Evolutionary conservation across 768 basidiomycete genomes (phyloP).

Genomic region (Lactarius psammicola): DNA sequence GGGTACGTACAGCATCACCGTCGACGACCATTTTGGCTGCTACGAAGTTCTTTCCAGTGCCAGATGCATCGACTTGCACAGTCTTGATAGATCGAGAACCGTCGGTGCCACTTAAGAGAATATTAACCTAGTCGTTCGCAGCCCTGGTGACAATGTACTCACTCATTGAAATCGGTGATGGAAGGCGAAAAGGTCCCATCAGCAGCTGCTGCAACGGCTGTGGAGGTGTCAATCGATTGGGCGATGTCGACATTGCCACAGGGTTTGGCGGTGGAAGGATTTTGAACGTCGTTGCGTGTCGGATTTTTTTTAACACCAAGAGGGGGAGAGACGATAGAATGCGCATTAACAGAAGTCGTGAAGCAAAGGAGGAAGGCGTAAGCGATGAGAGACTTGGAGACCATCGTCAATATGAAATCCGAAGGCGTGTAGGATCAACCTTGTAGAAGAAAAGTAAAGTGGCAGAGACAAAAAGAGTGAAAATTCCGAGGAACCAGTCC

Average conservation of each 20-base stretch:
- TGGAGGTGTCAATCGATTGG: slow-evolving; percentile 40
- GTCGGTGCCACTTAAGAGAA: slow-evolving; percentile 40
- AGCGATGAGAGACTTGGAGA: slow-evolving; percentile 34
- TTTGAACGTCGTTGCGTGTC: slow-evolving; percentile 34
- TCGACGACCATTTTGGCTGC: slow-evolving; percentile 46
- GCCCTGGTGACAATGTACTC: slow-evolving; percentile 36
- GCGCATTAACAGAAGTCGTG: slow-evolving; percentile 41
- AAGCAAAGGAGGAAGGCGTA: slow-evolving; percentile 37
- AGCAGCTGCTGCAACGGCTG: slow-evolving; percentile 30
- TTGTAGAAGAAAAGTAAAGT: neutral
- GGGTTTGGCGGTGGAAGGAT: slow-evolving; percentile 34
- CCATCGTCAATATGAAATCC: slow-evolving; percentile 24
- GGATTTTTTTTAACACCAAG: slow-evolving; percentile 37
- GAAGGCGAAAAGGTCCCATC: slow-evolving; percentile 45
- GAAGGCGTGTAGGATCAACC: slow-evolving; percentile 5
- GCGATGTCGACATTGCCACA: slow-evolving; percentile 48
- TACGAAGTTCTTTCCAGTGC: slow-evolving; percentile 35
- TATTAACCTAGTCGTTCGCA: slow-evolving; percentile 35
- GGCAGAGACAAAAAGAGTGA: neutral
- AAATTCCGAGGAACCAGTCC: slow-evolving; percentile 16
- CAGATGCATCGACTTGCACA: slow-evolving; percentile 47
- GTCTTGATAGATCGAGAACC: slow-evolving; percentile 47
- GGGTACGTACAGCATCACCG: slow-evolving; percentile 44
- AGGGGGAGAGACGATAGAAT: slow-evolving; percentile 44
- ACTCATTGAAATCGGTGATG: slow-evolving; percentile 50